phyloP scores from a whole-genome alignment of 371 early-diverging fungal species.

The Capniomyces stellatus region DNA sequence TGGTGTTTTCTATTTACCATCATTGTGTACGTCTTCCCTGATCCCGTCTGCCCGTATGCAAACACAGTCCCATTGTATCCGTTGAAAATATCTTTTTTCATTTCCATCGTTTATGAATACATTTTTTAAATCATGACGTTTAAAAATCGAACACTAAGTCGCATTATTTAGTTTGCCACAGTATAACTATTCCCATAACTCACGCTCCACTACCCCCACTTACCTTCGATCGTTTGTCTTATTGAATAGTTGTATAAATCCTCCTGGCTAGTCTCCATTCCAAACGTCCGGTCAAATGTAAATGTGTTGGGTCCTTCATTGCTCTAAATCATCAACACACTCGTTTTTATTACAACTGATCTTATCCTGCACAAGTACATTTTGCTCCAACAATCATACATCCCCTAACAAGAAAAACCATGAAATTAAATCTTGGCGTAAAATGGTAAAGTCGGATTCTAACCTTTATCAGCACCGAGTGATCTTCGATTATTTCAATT shows the following conservation, averaged over 20 bases:
- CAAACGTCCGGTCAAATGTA: conserved; percentile 81
- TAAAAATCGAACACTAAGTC: too few relatives aligned
- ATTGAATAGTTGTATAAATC: conserved; percentile 80
- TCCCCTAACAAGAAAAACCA: too few relatives aligned
- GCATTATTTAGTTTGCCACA: too few relatives aligned
- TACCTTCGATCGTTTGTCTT: conserved; percentile 68
- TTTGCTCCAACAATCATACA: too few relatives aligned
- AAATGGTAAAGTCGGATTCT: too few relatives aligned
- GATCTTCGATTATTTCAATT: conserved; percentile 61
- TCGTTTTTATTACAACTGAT: neutral
- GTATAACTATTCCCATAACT: too few relatives aligned
- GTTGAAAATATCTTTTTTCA: conserved; percentile 72
- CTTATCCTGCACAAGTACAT: too few relatives aligned
- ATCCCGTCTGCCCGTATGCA: conserved; percentile 96
- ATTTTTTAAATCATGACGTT: too few relatives aligned
- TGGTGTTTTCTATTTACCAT: too few relatives aligned
- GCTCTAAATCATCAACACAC: conserved; percentile 31
- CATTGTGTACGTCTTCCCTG: conserved; percentile 99
- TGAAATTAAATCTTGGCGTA: too few relatives aligned
- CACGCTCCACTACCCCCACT: too few relatives aligned
- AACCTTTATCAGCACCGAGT: conserved; percentile 49
- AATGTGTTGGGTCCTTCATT: conserved; percentile 64
- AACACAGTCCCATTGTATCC: conserved; percentile 97
- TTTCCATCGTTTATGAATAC: too few relatives aligned
- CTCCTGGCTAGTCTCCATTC: conserved; percentile 57